These are phyloP conservation scores for Monascus ruber DNA, from an alignment of 2,329 filamentous ascomycete genomes.

Conservation along the genomic window DNA sequence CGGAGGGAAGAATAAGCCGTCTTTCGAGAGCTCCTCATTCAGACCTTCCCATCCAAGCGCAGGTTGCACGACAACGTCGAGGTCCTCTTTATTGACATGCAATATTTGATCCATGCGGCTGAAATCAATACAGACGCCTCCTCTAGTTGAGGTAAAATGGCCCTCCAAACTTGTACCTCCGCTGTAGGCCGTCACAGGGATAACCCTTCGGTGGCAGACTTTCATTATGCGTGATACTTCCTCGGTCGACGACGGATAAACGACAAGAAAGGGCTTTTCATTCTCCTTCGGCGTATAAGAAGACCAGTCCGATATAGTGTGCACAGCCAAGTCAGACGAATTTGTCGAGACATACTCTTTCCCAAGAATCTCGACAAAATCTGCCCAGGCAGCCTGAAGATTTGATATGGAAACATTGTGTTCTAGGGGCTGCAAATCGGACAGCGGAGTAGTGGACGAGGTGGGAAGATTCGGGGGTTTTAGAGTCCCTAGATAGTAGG, in stretches of 20 bases:
- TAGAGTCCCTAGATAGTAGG: constrained; percentile 45
- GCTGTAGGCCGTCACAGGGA: constrained; percentile 78
- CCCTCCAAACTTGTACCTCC: constrained; percentile 85
- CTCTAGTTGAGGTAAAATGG: constrained; percentile 70
- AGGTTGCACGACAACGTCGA: constrained; percentile 67
- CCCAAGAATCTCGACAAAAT: constrained; percentile 51
- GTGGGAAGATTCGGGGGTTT: constrained; percentile 36
- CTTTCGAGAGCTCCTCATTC: constrained; percentile 61
- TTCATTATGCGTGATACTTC: constrained; percentile 83
- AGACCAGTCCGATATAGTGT: constrained; percentile 54
- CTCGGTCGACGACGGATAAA: constrained; percentile 67
- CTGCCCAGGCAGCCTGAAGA: constrained; percentile 53
- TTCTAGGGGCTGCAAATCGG: constrained; percentile 34
- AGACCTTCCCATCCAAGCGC: constrained; percentile 78
- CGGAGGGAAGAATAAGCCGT: constrained; percentile 81
- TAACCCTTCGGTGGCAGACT: constrained; percentile 65
- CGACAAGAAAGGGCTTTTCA: constrained; percentile 47
- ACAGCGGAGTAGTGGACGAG: constrained; percentile 48
- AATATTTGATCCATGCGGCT: constrained; percentile 73
- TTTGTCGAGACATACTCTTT: constrained; percentile 52
- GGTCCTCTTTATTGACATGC: constrained; percentile 61
- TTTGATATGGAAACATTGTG: constrained; percentile 47
- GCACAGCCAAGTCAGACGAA: constrained; percentile 41
- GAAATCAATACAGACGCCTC: constrained; percentile 80
- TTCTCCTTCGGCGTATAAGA: constrained; percentile 35